Conservation (phyloP, 2,329 filamentous ascomycete species). For the Blumeria graminis region DNA sequence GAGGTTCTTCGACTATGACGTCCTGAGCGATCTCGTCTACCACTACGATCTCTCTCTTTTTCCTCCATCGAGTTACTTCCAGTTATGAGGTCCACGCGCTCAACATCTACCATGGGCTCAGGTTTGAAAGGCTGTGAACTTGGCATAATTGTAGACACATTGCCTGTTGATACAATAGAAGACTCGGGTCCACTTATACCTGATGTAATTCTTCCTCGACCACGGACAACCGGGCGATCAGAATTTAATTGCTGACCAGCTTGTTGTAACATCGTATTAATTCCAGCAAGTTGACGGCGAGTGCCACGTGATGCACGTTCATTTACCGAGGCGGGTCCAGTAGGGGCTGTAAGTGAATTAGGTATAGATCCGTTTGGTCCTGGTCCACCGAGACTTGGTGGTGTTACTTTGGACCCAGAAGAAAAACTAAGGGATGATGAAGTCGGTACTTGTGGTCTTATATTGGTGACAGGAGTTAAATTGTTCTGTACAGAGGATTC, state of each 20-base stretch:
- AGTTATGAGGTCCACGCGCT: slow-evolving; percentile 13
- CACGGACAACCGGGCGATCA: slow-evolving; percentile 11
- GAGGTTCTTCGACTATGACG: slow-evolving; percentile 14
- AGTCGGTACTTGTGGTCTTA: slow-evolving; percentile 14
- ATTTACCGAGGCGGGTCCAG: slow-evolving; percentile 14
- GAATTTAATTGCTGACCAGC: slow-evolving; percentile 20
- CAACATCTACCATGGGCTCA: slow-evolving; percentile 3
- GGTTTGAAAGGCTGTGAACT: not conserved
- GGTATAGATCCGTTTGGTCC: slow-evolving; percentile 5
- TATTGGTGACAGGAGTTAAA: slow-evolving; percentile 13
- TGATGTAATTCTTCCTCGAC: slow-evolving; percentile 16
- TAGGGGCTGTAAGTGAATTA: slow-evolving; percentile 13
- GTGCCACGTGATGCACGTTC: slow-evolving; percentile 13
- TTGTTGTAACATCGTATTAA: slow-evolving; percentile 33
- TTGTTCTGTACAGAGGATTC: slow-evolving; percentile 11
- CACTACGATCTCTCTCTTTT: slow-evolving; percentile 12
- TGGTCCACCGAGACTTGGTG: slow-evolving; percentile 11
- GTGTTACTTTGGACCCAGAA: slow-evolving; percentile 13
- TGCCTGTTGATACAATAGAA: slow-evolving; percentile 19
- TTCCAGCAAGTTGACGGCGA: slow-evolving; percentile 29
- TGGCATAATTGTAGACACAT: slow-evolving; percentile 23
- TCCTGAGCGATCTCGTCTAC: slow-evolving; percentile 12
- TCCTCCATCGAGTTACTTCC: slow-evolving; percentile 4
- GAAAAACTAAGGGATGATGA: slow-evolving; percentile 11
- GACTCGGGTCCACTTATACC: slow-evolving; percentile 22